Percentiles rank a stretch among this genome's conserved stretches.
phyloP scores from a whole-genome alignment of 768 basidiomycete species.

The Suillus brevipes region DNA sequence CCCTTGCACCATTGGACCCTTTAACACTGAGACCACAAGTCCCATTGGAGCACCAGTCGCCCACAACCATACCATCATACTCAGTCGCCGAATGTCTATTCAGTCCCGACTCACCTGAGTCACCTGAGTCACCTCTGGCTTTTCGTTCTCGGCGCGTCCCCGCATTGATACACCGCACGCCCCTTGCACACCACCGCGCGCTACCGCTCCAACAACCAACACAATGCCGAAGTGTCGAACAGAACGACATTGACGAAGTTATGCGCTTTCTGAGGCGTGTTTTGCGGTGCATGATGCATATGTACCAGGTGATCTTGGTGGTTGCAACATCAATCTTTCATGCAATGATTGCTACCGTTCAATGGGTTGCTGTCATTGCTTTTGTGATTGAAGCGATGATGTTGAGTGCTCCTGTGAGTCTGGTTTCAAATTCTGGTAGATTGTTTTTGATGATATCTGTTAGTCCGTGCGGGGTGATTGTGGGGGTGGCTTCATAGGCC shows the following conservation, averaged over 20 bases:
- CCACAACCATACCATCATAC: neutral
- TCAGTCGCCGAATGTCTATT: neutral
- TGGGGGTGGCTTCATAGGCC: slow-evolving; percentile 3
- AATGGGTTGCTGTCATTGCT: slow-evolving; percentile 7
- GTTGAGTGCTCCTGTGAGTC: slow-evolving; percentile 1
- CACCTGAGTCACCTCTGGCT: neutral
- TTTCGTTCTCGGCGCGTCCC: neutral
- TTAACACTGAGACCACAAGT: slow-evolving; percentile 4
- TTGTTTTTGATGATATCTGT: too few relatives aligned
- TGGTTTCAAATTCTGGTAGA: neutral
- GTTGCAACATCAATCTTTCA: neutral
- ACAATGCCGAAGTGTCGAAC: slow-evolving; percentile 3
- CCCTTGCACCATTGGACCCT: slow-evolving; percentile 2
- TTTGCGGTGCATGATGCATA: neutral
- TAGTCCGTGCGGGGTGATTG: neutral
- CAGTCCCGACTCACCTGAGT: neutral
- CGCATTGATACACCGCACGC: neutral
- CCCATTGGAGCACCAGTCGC: neutral
- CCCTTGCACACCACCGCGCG: neutral
- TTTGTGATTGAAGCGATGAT: slow-evolving; percentile 3
- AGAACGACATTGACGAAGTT: slow-evolving; percentile 16
- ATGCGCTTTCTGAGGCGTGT: slow-evolving; percentile 61
- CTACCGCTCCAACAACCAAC: neutral
- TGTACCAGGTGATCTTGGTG: neutral
- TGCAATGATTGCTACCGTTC: neutral